phyloP scores from a whole-genome alignment of 345 rosid species.

The Eucalyptus coolabah region DNA sequence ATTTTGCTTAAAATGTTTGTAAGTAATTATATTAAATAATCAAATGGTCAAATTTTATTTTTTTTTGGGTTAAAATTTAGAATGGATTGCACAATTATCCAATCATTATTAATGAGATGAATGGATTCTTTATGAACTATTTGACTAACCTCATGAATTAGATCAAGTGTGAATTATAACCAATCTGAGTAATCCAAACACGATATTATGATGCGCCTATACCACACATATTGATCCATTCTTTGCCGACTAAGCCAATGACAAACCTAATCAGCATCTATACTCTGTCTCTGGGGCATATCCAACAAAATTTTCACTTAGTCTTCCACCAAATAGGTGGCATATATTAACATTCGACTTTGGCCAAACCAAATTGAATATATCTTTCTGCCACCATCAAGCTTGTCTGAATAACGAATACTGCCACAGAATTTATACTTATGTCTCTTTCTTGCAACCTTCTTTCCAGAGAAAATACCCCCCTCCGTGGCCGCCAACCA shows the following conservation, averaged over 20 bases:
- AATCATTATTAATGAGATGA: background rate
- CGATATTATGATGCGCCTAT: background rate
- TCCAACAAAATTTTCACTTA: background rate
- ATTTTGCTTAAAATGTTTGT: background rate
- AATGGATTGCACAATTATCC: background rate
- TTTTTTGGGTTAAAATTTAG: background rate
- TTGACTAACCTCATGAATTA: background rate
- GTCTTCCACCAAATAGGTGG: background rate
- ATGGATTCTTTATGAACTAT: background rate
- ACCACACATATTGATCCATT: background rate
- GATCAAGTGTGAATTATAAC: background rate
- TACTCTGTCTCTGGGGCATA: background rate
- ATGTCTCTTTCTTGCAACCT: background rate
- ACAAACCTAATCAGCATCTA: background rate
- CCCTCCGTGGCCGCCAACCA: background rate
- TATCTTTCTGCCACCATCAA: background rate
- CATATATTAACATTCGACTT: background rate
- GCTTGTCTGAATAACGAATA: background rate
- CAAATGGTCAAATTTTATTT: fast-evolving
- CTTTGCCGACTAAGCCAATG: background rate
- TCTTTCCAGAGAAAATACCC: background rate
- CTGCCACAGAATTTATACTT: background rate
- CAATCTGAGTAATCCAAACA: background rate
- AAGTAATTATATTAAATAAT: background rate
- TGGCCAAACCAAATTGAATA: background rate